Base-by-base conservation (phyloP, 768 basidiomycete species). In the Sistotremastrum suecicum region DNA sequence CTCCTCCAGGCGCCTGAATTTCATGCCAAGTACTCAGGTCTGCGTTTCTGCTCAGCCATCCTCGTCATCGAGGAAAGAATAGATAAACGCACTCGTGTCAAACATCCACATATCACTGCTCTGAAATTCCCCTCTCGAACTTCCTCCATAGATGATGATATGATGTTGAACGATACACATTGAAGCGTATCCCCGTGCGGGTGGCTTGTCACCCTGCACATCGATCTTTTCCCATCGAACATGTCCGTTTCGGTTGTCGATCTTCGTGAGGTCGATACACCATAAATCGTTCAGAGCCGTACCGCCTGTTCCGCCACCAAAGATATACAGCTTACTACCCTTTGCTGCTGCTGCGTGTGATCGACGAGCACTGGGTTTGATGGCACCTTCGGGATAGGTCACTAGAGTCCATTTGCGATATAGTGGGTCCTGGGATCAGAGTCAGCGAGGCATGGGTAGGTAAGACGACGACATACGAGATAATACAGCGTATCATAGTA, bases 261-360 rank as follows among this genome's bases (percentile, higher is more conserved):
- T 53, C 43, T 67, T 64, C 34, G 64, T 70, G 0, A 83, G 75
- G 47, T 94, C 87, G 28, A 94, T 65, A 10, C 81, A 76, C 89
- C 90, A 94, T 12, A 92, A 65, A 59, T 95, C 91, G 53, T 87
- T 86, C 46, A 95, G 68, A 0, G 92, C 90, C n/a, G 74, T 75
- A 65, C 82, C 68, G 0, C 92, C 92, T 48, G 89, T 92, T 2
- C 92, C 91, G n/a, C 92, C 90, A 5, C 90, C 92, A 54, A 94
- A 95, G 3, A 95, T 63, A 67, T 84, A 87, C 0, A 97, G 71
- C 56, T 75, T 80, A 48, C 71, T 69, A 31, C 67, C 65, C 55
- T 88, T 80, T 20, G 78, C 63, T 9, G 91, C 83, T 1, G 87
- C 76, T 0, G 88, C 86, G 60, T 97, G 92, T 1, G 92, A 90